Conservation (phyloP, 1,284 basidiomycete genomes). For the Heterobasidion irregulare region DNA sequence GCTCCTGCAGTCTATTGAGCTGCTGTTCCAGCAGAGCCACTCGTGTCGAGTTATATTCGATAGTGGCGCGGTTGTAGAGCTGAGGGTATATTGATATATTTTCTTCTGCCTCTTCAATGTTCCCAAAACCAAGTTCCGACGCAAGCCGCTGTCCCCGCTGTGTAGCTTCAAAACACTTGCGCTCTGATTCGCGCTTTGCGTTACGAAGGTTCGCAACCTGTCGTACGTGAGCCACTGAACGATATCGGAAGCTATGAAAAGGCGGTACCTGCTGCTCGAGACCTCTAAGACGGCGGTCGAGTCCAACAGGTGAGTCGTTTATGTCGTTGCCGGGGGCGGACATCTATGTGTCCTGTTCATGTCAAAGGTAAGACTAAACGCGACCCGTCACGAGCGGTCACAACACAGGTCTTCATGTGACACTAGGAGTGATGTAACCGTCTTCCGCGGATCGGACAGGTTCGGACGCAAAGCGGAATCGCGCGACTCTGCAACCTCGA, state of each 20-base stretch:
- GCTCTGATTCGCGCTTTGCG: background rate
- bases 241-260: background rate
- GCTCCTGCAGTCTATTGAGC: conserved; percentile 6
- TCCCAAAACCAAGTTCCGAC: conserved; percentile 14
- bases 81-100: conserved; percentile 10
- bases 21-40: conserved; percentile 13
- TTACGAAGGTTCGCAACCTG: background rate
- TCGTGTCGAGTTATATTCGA: conserved; percentile 12
- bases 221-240: too few species aligned
- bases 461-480: background rate
- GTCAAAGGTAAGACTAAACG: too few species aligned
- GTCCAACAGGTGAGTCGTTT: background rate
- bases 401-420: too few species aligned
- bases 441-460: too few species aligned
- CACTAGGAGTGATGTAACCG: background rate
- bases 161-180: conserved; percentile 9
- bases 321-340: background rate
- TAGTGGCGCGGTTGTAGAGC: conserved; percentile 4
- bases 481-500: background rate
- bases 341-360: background rate
- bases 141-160: conserved; percentile 17
- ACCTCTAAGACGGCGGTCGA: background rate
- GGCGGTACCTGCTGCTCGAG: background rate
- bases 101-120: conserved; percentile 15
- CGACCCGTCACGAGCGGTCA: too few species aligned